Evolutionary conservation across 768 basidiomycete genomes (phyloP).

Genomic region (Sarcomyxa edulis): DNA sequence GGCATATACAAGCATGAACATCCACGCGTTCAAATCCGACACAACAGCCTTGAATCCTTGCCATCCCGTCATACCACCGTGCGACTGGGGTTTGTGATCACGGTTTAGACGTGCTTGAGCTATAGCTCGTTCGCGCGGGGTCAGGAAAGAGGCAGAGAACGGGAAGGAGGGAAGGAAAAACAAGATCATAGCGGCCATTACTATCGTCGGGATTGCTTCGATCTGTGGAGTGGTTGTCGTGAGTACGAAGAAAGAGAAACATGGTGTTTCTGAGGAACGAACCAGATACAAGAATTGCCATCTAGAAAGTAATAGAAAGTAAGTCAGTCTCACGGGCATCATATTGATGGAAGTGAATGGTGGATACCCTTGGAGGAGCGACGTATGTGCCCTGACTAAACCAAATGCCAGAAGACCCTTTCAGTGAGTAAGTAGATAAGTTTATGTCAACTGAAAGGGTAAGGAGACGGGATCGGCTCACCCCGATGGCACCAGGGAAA

Average conservation of each 20-base stretch:
- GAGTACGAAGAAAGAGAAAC: neutral
- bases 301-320: slow-evolving; percentile 16
- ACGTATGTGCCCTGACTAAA: slow-evolving; percentile 46
- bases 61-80: slow-evolving; percentile 55
- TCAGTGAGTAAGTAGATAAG: neutral
- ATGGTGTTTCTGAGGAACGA: slow-evolving; percentile 32
- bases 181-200: slow-evolving; percentile 45
- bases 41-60: slow-evolving; percentile 49
- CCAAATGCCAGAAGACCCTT: slow-evolving; percentile 57
- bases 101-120: slow-evolving; percentile 51
- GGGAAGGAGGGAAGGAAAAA: slow-evolving; percentile 52
- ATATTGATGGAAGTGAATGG: neutral
- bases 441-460: neutral
- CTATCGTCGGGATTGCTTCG: slow-evolving; percentile 49
- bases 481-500: slow-evolving; percentile 50
- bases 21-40: slow-evolving; percentile 45
- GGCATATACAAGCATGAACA: slow-evolving; percentile 46
- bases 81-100: slow-evolving; percentile 52
- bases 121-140: slow-evolving; percentile 46
- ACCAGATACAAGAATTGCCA: slow-evolving; percentile 64
- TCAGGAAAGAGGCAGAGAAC: slow-evolving; percentile 47
- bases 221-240: slow-evolving; percentile 26
- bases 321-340: slow-evolving; percentile 16
- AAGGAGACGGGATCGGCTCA: slow-evolving; percentile 14
- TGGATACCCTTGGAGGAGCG: slow-evolving; percentile 32